Conservation (phyloP, 1,139 yeast genomes). For the Geotrichum reessii region DNA sequence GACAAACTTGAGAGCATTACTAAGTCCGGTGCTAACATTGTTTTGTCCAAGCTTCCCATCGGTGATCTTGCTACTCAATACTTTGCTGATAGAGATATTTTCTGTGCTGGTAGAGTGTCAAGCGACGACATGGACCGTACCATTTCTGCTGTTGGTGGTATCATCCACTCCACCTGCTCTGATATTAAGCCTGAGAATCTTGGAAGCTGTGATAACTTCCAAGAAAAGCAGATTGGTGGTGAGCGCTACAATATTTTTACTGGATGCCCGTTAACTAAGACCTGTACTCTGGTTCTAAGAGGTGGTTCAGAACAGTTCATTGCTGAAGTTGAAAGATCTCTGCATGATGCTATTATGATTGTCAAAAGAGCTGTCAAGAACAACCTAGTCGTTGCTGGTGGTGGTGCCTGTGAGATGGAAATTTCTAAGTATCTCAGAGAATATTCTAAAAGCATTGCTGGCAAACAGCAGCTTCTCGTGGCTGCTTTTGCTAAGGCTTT, state of each 20-base stretch:
- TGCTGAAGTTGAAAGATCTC: slow-evolving; percentile 95
- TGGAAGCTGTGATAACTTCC: slow-evolving; percentile 82
- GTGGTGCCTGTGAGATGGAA: slow-evolving; percentile 99
- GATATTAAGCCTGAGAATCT: slow-evolving; percentile 64
- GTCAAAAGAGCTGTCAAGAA: slow-evolving; percentile 91
- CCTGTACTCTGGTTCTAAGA: slow-evolving; percentile 87
- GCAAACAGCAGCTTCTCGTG: slow-evolving; percentile 89
- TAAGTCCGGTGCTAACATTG: slow-evolving; percentile 85
- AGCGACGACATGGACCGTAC: slow-evolving; percentile 89
- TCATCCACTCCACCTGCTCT: slow-evolving; percentile 83
- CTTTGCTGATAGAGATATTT: slow-evolving; percentile 92
- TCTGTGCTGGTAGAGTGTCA: slow-evolving; percentile 96
- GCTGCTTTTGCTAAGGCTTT: slow-evolving; percentile 91
- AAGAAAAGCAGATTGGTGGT: slow-evolving; percentile 92
- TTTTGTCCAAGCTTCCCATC: slow-evolving; percentile 88
- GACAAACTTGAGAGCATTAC: slow-evolving; percentile 79
- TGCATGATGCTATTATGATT: slow-evolving; percentile 98
- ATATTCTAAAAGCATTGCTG: slow-evolving; percentile 79
- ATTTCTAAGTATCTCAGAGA: slow-evolving; percentile 83
- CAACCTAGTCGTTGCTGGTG: slow-evolving; percentile 89
- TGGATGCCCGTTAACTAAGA: slow-evolving; percentile 88
- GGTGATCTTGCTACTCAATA: slow-evolving; percentile 98
- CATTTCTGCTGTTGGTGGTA: slow-evolving; percentile 90
- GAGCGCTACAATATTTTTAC: slow-evolving; percentile 89
- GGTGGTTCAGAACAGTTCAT: slow-evolving; percentile 99